phyloP scores from a whole-genome alignment of 2,329 filamentous ascomycete species.

The Xylariaceae sp. region DNA sequence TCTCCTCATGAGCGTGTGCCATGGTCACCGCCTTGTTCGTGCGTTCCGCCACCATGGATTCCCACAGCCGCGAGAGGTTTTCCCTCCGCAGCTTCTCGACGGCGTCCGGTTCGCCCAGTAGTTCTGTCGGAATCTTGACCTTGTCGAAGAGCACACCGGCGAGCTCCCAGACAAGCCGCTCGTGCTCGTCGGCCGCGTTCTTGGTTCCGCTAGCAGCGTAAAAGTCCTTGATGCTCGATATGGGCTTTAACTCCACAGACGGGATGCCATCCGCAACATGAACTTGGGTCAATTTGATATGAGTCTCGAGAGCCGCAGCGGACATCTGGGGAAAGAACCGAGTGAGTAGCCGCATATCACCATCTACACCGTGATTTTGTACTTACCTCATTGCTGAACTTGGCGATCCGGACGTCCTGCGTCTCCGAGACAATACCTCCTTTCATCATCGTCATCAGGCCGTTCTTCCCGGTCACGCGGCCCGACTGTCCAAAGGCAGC shows the following conservation, averaged over 20 bases:
- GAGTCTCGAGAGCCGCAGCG: constrained; percentile 48
- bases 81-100: constrained; percentile 47
- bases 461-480: constrained; percentile 36
- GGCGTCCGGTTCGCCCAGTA: constrained; percentile 32
- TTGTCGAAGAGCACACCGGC: constrained; percentile 82
- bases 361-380: constrained; percentile 1
- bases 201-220: constrained; percentile 32
- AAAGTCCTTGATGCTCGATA: constrained; percentile 45
- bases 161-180: constrained; percentile 78
- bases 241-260: constrained; percentile 43
- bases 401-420: constrained; percentile 60
- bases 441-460: constrained; percentile 48
- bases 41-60: constrained; percentile 57
- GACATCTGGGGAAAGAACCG: constrained; percentile 39
- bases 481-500: constrained; percentile 27
- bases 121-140: constrained; percentile 40
- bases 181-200: constrained; percentile 48
- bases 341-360: constrained; percentile 2
- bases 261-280: constrained; percentile 54
- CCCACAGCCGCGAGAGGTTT: constrained; percentile 62
- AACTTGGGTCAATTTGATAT: constrained; percentile 52
- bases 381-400: constrained; percentile 52
- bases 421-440: constrained; percentile 56
- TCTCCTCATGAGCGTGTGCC: constrained; percentile 67
- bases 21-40: constrained; percentile 51